Conservation (phyloP, 2,329 filamentous ascomycete genomes). For the Fusarium sambucinum region DNA sequence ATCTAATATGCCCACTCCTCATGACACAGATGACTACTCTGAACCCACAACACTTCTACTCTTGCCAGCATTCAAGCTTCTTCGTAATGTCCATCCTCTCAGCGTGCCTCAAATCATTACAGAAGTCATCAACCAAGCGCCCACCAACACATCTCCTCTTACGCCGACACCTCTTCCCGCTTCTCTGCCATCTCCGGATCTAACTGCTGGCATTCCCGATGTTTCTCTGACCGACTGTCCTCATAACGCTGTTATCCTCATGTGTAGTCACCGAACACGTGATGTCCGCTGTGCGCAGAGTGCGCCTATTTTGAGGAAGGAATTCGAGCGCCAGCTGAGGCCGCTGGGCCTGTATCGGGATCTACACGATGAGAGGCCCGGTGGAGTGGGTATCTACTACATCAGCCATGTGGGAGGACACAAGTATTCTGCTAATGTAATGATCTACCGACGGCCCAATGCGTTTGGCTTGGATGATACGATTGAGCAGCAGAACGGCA, state of each 20-base stretch:
- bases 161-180: conserved; percentile 54
- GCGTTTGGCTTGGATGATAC: conserved; percentile 66
- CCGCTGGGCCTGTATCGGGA: conserved; percentile 88
- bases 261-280: conserved; percentile 94
- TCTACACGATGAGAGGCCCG: conserved; percentile 86
- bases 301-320: conserved; percentile 86
- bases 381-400: conserved; percentile 95
- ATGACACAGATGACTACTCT: conserved; percentile 71
- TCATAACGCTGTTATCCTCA: conserved; percentile 87
- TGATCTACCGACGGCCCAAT: conserved; percentile 81
- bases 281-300: conserved; percentile 96
- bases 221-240: conserved; percentile 69
- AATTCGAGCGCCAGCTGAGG: conserved; percentile 89
- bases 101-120: conserved; percentile 78
- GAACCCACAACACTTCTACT: conserved; percentile 83
- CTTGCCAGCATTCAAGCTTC: conserved; percentile 83
- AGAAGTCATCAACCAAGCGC: conserved; percentile 75
- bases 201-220: conserved; percentile 48
- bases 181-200: conserved; percentile 49
- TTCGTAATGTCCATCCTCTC: conserved; percentile 85
- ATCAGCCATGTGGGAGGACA: conserved; percentile 97
- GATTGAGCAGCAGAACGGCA: conserved; percentile 45
- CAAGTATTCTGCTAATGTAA: conserved; percentile 95
- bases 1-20: conserved; percentile 87
- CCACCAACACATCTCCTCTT: conserved; percentile 79